Conservation (phyloP, 1,284 basidiomycete genomes). For the Anthracocystis panici-leucophaei region DNA sequence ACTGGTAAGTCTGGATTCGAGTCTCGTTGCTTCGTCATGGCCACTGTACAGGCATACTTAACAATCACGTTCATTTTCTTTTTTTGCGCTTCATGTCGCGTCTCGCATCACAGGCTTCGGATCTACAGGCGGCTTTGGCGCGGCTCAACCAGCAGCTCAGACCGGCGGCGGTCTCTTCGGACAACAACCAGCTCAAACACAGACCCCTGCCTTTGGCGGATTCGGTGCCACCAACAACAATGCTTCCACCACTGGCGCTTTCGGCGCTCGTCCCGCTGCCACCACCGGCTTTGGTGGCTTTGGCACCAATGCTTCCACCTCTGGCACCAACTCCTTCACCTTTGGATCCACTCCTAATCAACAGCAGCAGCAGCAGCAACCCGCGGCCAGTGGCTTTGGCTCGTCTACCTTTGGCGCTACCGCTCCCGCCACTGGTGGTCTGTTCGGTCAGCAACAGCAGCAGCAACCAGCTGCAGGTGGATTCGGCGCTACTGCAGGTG, state of each 20-base stretch:
- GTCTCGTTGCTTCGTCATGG: background rate
- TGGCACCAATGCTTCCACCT: constrained; percentile 34
- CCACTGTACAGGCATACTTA: background rate
- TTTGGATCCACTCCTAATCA: constrained; percentile 46
- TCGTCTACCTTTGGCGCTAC: constrained; percentile 40
- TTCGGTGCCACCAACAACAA: constrained; percentile 51
- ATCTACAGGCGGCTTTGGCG: constrained; percentile 47
- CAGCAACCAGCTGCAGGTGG: constrained; percentile 46
- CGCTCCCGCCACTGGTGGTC: constrained; percentile 29
- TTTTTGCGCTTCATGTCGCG: too few species aligned
- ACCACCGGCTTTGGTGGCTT: constrained; percentile 61
- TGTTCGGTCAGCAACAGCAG: constrained; percentile 55
- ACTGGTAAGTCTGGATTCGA: constrained; percentile 29
- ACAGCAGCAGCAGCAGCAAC: constrained; percentile 44
- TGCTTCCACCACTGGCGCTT: constrained; percentile 42
- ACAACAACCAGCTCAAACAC: constrained; percentile 53
- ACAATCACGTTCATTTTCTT: background rate
- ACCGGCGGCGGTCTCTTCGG: constrained; percentile 67
- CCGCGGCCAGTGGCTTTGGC: constrained; percentile 48
- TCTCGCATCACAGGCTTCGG: constrained; percentile 35
- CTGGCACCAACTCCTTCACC: constrained; percentile 43
- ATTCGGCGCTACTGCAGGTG: constrained; percentile 42
- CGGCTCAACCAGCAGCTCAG: constrained; percentile 56
- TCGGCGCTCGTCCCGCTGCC: constrained; percentile 57
- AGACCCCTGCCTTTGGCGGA: constrained; percentile 57